Evolutionary conservation across 257 asterid genomes (phyloP), one percentile per base, ranked within the genome.

Genomic region (Solanum chaucha): DNA sequence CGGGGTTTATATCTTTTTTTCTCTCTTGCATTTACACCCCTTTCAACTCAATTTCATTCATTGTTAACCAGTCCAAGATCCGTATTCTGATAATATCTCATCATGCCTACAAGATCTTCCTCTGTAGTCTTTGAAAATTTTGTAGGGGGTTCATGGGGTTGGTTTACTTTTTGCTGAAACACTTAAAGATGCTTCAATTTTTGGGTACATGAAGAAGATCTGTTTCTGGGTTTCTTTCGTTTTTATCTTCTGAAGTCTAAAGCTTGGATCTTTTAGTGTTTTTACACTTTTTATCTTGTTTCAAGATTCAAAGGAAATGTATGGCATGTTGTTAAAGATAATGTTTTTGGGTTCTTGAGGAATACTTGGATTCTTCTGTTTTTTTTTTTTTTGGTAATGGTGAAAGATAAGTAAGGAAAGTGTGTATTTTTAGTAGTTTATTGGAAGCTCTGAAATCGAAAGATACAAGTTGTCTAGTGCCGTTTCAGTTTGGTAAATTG

Each of bases 191-290:
- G 38, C 84, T 44, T 4, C 36, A 36, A 64, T 64, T 19, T 64
- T 84, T 84, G 24, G 77, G 20, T 26, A 68, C 67, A 68, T 81
- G 84, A 84, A 58, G 84, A 84, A 58, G 82, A 82, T 82, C 88
- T 87, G 86, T 87, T 83, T 91, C 81, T 92, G 71, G 14, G 87
- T 30, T 84, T 65, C 65, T 70, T 40, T 73, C 75, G 87, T 74
- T 89, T 88, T 82, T 64, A n/a, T 59, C 82, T 70, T 41, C 67
- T 71, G 77, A 86, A 83, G 84, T 88, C 48, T 88, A 85, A 89
- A 91, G 90, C 73, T 91, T 46, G 26, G 83, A 91, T 91, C 88
- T 87, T 89, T 87, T 30, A 84, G 30, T 59, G 88, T 82, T 68
- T 85, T 74, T 83, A 8, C 7, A 40, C 48, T 17, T 71, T 1